Percentiles rank a stretch among this genome's conserved stretches.
Evolutionary conservation across 345 rosid species (phyloP).

Genomic region (Heritiera fomes): DNA sequence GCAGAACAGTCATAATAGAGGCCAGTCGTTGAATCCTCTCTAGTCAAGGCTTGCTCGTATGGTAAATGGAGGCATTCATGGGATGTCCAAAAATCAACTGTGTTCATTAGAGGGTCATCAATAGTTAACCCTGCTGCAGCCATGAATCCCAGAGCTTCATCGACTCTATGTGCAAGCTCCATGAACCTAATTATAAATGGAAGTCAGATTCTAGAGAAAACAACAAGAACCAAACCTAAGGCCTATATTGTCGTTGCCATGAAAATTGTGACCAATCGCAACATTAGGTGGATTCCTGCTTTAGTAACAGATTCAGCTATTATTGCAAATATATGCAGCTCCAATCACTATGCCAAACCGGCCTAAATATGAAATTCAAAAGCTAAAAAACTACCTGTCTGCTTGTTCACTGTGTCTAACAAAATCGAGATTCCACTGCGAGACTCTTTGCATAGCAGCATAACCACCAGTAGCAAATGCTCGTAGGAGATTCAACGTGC

Average conservation of each 20-base stretch:
- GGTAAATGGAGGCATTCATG: conserved; percentile 65
- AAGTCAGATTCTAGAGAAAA: background rate
- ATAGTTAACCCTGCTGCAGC: conserved; percentile 63
- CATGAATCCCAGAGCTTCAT: conserved; percentile 71
- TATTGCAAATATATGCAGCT: background rate
- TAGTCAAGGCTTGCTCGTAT: conserved; percentile 67
- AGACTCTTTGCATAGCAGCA: conserved; percentile 68
- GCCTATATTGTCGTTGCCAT: background rate
- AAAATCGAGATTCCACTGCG: conserved; percentile 68
- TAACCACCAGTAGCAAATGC: conserved; percentile 70
- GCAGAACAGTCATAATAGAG: conserved; percentile 73
- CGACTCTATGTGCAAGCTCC: conserved; percentile 67
- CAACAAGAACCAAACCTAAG: conserved; percentile 1
- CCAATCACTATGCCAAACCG: too few relatives aligned
- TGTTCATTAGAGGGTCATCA: conserved; percentile 59
- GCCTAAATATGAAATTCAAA: background rate
- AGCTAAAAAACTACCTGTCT: conserved; percentile 40
- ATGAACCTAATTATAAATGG: conserved; percentile 39
- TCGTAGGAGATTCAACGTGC: conserved; percentile 59
- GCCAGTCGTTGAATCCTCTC: conserved; percentile 70
- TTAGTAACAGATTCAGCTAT: background rate
- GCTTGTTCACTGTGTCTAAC: conserved; percentile 55
- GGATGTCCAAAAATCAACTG: conserved; percentile 68
- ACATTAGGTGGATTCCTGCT: background rate
- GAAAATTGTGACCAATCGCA: too few relatives aligned